Conservation (phyloP, 2,329 filamentous ascomycete genomes). For the Didymella arachidicola region DNA sequence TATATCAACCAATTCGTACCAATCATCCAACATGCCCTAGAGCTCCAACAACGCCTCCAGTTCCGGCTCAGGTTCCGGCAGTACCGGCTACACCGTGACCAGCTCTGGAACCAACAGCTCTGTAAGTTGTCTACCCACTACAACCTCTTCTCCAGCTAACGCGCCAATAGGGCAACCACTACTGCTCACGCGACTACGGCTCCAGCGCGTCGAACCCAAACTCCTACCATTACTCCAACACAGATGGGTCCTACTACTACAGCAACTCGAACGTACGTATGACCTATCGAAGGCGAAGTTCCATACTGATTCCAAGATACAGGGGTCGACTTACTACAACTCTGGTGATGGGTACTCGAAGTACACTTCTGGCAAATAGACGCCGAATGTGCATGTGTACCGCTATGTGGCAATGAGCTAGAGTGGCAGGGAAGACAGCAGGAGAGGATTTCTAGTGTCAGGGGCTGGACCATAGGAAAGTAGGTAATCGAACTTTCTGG, state of each 20-base stretch:
- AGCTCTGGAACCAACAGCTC: background rate
- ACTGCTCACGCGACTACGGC: conserved; percentile 48
- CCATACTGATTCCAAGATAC: background rate
- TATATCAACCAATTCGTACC: background rate
- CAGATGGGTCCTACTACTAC: conserved; percentile 42
- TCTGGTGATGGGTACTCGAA: background rate
- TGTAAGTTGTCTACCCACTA: background rate
- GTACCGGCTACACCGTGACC: background rate
- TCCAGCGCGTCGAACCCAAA: conserved; percentile 40
- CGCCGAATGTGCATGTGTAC: background rate
- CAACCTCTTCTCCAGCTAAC: background rate
- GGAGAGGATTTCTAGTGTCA: background rate
- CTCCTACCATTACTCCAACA: conserved; percentile 43
- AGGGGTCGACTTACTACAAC: background rate
- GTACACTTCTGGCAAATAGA: background rate
- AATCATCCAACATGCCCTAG: background rate
- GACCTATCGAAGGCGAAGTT: background rate
- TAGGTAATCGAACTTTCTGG: background rate
- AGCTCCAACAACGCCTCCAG: background rate
- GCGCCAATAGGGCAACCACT: conserved; percentile 36
- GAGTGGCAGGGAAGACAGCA: background rate
- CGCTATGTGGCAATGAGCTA: background rate
- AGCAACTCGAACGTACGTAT: conserved; percentile 22
- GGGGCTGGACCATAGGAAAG: background rate
- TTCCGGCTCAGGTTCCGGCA: background rate